Percentiles rank a stretch among this genome's conserved stretches.
phyloP scores from a whole-genome alignment of 495 filamentous ascomycete genomes.

The Penicillium maclennaniae region DNA sequence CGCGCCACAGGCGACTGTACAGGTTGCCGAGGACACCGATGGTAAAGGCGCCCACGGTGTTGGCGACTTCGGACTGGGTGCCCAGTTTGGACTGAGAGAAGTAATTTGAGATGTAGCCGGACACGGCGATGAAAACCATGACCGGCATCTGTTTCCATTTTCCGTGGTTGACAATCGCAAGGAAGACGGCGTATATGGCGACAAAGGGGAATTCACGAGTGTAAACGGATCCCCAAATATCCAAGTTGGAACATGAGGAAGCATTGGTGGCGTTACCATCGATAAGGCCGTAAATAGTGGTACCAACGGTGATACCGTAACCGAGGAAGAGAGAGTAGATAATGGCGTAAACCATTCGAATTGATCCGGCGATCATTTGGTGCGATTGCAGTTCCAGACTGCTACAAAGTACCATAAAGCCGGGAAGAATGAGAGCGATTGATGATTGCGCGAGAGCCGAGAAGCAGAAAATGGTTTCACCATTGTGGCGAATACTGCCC shows the following conservation, averaged over 20 bases:
- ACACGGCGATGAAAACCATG: constrained; percentile 78
- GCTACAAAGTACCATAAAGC: constrained; percentile 78
- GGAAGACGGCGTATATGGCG: constrained; percentile 70
- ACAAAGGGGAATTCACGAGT: constrained; percentile 59
- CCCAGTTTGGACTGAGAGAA: constrained; percentile 69
- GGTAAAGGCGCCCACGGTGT: constrained; percentile 79
- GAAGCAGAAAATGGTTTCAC: constrained; percentile 75
- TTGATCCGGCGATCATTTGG: constrained; percentile 83
- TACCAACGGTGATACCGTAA: constrained; percentile 92
- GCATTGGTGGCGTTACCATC: constrained; percentile 68
- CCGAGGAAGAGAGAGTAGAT: constrained; percentile 94
- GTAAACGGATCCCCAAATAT: constrained; percentile 39
- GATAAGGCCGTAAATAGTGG: constrained; percentile 81
- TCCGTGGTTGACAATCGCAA: constrained; percentile 84
- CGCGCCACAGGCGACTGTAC: constrained; percentile 77
- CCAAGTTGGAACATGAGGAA: constrained; percentile 59
- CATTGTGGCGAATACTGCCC: constrained; percentile 62
- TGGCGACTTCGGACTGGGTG: constrained; percentile 75
- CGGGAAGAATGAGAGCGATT: constrained; percentile 88
- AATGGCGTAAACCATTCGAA: constrained; percentile 92
- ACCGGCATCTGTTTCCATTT: constrained; percentile 86
- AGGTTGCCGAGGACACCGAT: constrained; percentile 84
- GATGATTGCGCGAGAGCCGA: constrained; percentile 86
- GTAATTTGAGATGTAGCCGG: constrained; percentile 79
- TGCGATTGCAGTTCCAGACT: constrained; percentile 84